Percentiles rank a stretch among this genome's conserved stretches.
Evolutionary conservation across 2,329 filamentous ascomycete species (phyloP).

Genomic region (Cladophialophora psammophila): DNA sequence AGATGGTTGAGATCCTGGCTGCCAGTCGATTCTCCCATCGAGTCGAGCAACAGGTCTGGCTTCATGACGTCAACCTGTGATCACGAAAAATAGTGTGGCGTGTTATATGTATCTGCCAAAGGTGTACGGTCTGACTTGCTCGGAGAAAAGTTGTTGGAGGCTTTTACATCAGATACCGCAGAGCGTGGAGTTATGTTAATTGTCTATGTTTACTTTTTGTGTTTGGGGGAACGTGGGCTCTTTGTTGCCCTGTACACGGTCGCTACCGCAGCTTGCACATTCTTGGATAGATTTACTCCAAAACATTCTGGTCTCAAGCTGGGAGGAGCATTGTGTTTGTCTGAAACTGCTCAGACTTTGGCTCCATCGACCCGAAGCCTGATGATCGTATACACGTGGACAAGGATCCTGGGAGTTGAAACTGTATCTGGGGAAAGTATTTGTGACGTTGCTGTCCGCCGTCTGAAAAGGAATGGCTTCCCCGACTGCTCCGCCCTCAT

Average conservation of each 20-base stretch:
- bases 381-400: background rate
- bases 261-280: conserved; percentile 8
- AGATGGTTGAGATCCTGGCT: conserved; percentile 58
- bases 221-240: too few relatives aligned
- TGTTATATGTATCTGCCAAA: background rate
- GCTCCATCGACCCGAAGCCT: background rate
- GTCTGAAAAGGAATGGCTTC: too few relatives aligned
- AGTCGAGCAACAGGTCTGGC: conserved; percentile 55
- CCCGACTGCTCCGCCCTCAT: too few relatives aligned
- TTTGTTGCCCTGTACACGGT: conserved; percentile 1
- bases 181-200: background rate
- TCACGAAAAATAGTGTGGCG: background rate
- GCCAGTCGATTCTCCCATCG: conserved; percentile 56
- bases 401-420: too few relatives aligned
- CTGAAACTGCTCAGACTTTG: background rate
- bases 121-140: background rate
- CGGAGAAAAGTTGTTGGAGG: background rate
- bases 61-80: conserved; percentile 55
- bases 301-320: background rate
- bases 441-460: too few relatives aligned
- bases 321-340: background rate
- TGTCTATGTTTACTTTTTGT: background rate
- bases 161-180: background rate
- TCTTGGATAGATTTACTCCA: background rate
- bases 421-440: too few relatives aligned